phyloP scores from a whole-genome alignment of 2,329 filamentous ascomycete species.

The Fusarium sp. region DNA sequence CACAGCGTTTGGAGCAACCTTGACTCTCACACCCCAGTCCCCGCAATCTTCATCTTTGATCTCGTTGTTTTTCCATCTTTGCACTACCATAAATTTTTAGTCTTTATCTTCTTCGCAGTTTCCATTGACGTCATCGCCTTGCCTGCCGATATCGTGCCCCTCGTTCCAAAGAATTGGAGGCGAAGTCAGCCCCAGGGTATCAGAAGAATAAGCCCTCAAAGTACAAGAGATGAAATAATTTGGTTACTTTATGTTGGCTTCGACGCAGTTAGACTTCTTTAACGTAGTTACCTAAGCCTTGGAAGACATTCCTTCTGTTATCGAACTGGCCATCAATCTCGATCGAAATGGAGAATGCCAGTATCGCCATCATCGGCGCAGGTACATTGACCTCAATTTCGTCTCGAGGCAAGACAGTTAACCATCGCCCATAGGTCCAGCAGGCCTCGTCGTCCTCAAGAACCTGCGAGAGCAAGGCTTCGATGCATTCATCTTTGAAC shows the following conservation, averaged over 20 bases:
- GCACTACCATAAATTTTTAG: no score
- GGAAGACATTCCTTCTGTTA: neutral
- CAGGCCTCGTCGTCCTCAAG: neutral
- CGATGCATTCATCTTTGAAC: neutral
- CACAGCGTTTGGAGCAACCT: neutral
- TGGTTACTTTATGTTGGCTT: neutral
- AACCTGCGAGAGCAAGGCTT: neutral
- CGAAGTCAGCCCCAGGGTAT: neutral
- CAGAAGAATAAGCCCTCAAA: neutral
- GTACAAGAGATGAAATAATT: neutral
- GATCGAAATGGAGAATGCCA: neutral
- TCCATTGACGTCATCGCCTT: no score
- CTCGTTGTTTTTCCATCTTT: neutral
- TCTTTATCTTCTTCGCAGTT: no score
- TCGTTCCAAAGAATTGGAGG: neutral
- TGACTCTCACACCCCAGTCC: no score
- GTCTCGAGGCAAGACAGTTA: no score
- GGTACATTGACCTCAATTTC: neutral
- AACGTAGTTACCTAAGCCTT: neutral
- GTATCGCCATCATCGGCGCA: neutral
- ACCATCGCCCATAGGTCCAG: neutral
- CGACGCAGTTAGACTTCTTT: no score
- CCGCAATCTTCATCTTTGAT: no score
- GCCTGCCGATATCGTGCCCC: no score
- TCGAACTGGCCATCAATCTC: neutral